These are phyloP conservation scores for Exophiala calicioides DNA, from an alignment of 2,329 filamentous ascomycete species.

Conservation along the genomic window DNA sequence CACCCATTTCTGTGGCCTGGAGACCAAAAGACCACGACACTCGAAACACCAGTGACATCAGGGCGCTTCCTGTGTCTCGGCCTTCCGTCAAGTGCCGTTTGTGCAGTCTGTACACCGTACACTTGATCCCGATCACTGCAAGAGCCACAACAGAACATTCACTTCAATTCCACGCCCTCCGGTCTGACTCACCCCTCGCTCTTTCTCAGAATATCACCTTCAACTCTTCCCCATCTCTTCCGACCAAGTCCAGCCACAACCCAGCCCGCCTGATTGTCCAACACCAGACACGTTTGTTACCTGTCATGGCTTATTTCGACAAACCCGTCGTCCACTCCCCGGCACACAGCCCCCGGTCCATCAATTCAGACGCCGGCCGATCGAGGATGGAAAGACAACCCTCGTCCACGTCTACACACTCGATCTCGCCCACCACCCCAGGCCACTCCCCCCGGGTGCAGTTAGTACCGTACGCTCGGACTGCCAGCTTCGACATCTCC, in stretches of 20 bases:
- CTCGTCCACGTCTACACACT: constrained; percentile 15
- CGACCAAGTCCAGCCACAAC: too few species aligned
- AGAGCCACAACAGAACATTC: not conserved
- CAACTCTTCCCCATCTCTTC: too few species aligned
- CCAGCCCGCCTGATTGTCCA: too few species aligned
- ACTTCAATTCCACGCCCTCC: not conserved
- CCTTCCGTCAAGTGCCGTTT: not conserved
- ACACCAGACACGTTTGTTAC: not conserved
- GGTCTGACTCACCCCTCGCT: too few species aligned
- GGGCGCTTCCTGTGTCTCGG: constrained; percentile 2
- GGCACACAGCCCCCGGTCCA: constrained; percentile 15
- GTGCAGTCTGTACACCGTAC: constrained; percentile 9
- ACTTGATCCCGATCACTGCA: constrained; percentile 9
- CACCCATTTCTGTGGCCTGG: too few species aligned
- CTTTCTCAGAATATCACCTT: too few species aligned
- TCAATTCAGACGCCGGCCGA: constrained; percentile 16
- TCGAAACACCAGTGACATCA: constrained; percentile 25
- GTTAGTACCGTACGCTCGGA: constrained; percentile 29
- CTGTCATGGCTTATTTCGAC: constrained; percentile 21
- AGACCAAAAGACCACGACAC: not conserved
- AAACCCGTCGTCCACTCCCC: constrained; percentile 8
- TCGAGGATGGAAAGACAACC: constrained; percentile 18
- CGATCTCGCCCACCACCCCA: constrained; percentile 16
- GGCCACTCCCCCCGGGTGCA: constrained; percentile 26
- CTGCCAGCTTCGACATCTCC: constrained; percentile 28